Base-by-base conservation (phyloP, 805 yeast species). In the Kregervanrija delftensis region DNA sequence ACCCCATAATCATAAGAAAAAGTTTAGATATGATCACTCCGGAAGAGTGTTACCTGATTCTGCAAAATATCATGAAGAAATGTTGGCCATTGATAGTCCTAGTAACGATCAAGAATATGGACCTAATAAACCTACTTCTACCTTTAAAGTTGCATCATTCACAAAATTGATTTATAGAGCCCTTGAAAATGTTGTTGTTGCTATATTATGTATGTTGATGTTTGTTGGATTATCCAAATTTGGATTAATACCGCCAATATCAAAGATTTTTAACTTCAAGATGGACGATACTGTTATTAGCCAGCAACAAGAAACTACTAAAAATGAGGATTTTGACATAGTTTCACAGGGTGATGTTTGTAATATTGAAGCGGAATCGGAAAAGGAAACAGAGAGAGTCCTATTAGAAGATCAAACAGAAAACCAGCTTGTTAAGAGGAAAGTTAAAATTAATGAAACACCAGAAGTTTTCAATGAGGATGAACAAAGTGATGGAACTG, bases 101-200 rank as follows among this genome's bases (percentile, higher is more conserved):
- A 11, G 17, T 13, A 6, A n/a, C 1, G 34, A 33, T 9, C 14
- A 38, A 35, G 43, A 50, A 6, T 42, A 47, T 12, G 50, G 41
- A 10, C 13, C 33, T 11, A 34, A 50, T 8, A 34, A 35, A 3
- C 56, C 61, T 10, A 50, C 55, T 1, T 17, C 49, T 1, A 46
- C 54, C 1, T 51, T 51, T 9, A 51, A 51, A 37, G 37, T 41
- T 8, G 49, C 57, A 1, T 53, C 64, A 2, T 41, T 62, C 32
- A 47, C 54, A 1, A 53, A 51, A 14, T 38, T 63, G 8, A 37
- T 59, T 0, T 53, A 51, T 35, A 52, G 64, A 16, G 63, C 64
- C 2, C 55, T 71, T 43, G 83, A 78, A 52, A 80, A 77, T 52
- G 63, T 75, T n/a, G 51, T 71, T 4, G 74, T 75, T 13, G 67